These are phyloP conservation scores for Collariella sp. DNA, from an alignment of 495 filamentous ascomycete species.

Conservation along the genomic window DNA sequence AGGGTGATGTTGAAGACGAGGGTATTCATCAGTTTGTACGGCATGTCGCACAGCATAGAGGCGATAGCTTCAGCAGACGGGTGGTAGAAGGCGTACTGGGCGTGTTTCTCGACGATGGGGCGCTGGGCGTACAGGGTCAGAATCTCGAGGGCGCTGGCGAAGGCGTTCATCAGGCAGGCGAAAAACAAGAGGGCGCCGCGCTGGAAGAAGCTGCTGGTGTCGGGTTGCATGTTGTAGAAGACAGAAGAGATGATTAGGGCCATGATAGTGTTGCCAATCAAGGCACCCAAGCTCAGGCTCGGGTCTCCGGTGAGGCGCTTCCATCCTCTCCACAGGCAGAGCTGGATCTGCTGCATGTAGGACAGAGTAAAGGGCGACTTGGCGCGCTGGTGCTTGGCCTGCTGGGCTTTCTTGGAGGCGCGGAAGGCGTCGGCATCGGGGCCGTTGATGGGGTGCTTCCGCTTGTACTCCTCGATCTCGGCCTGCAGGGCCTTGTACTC, in stretches of 20 bases:
- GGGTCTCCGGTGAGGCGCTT: constrained; percentile 61
- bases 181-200: constrained; percentile 84
- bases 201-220: constrained; percentile 64
- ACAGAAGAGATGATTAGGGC: constrained; percentile 71
- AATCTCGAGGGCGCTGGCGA: constrained; percentile 69
- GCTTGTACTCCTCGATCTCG: constrained; percentile 65
- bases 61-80: constrained; percentile 80
- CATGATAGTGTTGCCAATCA: constrained; percentile 68
- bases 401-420: constrained; percentile 54
- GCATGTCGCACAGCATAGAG: constrained; percentile 74
- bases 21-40: constrained; percentile 50
- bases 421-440: constrained; percentile 59
- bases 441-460: constrained; percentile 53
- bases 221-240: constrained; percentile 63
- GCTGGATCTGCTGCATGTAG: constrained; percentile 55
- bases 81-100: constrained; percentile 85
- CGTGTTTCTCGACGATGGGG: constrained; percentile 87
- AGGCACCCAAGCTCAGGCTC: constrained; percentile 56
- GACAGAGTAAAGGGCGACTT: constrained; percentile 74
- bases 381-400: constrained; percentile 52
- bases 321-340: constrained; percentile 71
- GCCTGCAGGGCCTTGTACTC: constrained; percentile 54
- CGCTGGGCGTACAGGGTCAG: constrained; percentile 79
- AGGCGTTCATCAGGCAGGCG: constrained; percentile 78
- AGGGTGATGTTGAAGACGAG: constrained; percentile 58